phyloP scores from a whole-genome alignment of 345 rosid species.

The Alliaria petiolata region DNA sequence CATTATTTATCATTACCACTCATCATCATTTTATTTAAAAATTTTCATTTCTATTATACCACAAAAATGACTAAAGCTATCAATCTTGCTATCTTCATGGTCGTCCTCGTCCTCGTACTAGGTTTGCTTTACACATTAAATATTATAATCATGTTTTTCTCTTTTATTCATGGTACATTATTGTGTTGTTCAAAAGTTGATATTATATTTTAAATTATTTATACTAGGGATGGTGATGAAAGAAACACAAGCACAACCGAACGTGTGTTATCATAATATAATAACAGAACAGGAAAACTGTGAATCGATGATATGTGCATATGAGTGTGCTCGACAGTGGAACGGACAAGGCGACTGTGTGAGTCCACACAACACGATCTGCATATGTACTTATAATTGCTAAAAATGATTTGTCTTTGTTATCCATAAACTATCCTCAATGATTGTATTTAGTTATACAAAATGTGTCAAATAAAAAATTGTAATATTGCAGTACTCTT shows the following conservation, averaged over 20 bases:
- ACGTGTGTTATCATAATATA: background rate
- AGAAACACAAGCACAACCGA: background rate
- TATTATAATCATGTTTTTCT: background rate
- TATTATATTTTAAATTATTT: background rate
- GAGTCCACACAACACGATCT: background rate
- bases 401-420: background rate
- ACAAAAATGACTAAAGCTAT: background rate
- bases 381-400: background rate
- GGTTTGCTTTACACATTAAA: background rate
- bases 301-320: background rate
- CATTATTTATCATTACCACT: background rate
- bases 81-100: background rate
- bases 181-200: background rate
- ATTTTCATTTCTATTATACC: background rate
- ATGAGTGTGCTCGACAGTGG: background rate
- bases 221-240: background rate
- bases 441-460: too few species aligned
- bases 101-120: background rate
- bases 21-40: background rate
- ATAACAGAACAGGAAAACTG: background rate
- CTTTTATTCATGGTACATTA: background rate
- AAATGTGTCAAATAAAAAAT: too few species aligned
- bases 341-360: background rate
- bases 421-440: background rate
- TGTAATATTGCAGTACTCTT: background rate